Percentiles rank a stretch among this genome's conserved stretches.
These are phyloP conservation scores for Tolypocladium album DNA, from an alignment of 2,329 filamentous ascomycete genomes.

Conservation along the genomic window DNA sequence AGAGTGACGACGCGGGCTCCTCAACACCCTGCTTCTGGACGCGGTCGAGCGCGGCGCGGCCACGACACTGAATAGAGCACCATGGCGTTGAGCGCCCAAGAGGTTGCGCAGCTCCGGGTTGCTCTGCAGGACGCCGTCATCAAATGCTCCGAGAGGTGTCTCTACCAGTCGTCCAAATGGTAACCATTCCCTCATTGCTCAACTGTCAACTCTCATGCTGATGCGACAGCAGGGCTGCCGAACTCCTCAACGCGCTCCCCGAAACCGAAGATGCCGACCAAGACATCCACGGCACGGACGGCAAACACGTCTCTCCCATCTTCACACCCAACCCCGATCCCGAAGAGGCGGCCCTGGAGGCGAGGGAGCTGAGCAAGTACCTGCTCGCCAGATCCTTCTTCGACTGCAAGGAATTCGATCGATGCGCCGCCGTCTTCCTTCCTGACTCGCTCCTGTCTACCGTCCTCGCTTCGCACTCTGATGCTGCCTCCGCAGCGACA, in stretches of 20 bases:
- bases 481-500: conserved; percentile 20
- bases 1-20: background rate
- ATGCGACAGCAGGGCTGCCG: conserved; percentile 63
- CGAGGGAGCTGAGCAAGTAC: conserved; percentile 70
- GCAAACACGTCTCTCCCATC: conserved; percentile 33
- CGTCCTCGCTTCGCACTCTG: conserved; percentile 41
- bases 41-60: background rate
- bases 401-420: conserved; percentile 89
- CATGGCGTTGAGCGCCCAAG: conserved; percentile 46
- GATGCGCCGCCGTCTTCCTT: conserved; percentile 81
- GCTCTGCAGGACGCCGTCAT: conserved; percentile 77
- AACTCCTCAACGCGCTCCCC: conserved; percentile 77
- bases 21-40: background rate
- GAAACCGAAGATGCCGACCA: conserved; percentile 47
- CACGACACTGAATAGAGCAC: conserved; percentile 3
- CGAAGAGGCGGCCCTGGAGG: conserved; percentile 65
- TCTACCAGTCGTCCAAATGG: conserved; percentile 98
- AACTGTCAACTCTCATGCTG: background rate
- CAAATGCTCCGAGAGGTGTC: conserved; percentile 85
- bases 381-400: conserved; percentile 89
- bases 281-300: conserved; percentile 15
- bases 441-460: conserved; percentile 68
- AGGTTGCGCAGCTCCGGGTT: conserved; percentile 54
- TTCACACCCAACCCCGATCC: conserved; percentile 52
- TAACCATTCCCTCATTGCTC: conserved; percentile 22